Conservation (phyloP, 1,284 basidiomycete species). For the Trichosporon sp. region DNA sequence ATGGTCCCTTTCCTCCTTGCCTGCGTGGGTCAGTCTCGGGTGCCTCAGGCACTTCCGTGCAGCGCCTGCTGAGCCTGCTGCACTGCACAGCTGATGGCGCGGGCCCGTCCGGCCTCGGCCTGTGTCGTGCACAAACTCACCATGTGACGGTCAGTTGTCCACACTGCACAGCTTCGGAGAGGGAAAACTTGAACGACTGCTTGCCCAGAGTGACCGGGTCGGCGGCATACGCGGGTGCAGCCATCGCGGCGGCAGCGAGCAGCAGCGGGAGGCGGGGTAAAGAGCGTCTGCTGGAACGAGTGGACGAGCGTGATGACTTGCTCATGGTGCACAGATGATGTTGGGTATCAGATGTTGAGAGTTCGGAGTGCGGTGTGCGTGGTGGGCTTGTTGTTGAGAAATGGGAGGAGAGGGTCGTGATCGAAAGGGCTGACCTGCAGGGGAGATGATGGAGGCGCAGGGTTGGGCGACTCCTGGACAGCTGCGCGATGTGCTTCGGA, state of each 20-base stretch:
- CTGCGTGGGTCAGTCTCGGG: not conserved
- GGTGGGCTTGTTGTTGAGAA: too few species aligned
- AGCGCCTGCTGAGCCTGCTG: not conserved
- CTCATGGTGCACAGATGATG: not conserved
- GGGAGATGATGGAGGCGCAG: too few species aligned
- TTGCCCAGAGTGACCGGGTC: not conserved
- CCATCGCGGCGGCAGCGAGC: not conserved
- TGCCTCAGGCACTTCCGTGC: too few species aligned
- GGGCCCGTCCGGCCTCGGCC: too few species aligned
- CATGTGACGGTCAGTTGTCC: not conserved
- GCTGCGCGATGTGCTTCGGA: too few species aligned
- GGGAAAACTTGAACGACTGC: not conserved
- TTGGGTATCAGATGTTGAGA: too few species aligned
- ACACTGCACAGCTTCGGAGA: not conserved
- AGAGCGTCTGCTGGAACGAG: not conserved
- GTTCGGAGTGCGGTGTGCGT: too few species aligned
- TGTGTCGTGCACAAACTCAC: not conserved
- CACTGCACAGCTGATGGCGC: not conserved
- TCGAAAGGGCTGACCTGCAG: too few species aligned
- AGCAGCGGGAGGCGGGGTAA: not conserved
- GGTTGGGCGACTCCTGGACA: too few species aligned
- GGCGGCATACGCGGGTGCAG: not conserved
- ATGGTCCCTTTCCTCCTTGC: not conserved
- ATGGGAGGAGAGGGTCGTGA: too few species aligned
- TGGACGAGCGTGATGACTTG: not conserved